Conservation (phyloP, 352 stramenopile species). For the Globisporangium echinulatum region DNA sequence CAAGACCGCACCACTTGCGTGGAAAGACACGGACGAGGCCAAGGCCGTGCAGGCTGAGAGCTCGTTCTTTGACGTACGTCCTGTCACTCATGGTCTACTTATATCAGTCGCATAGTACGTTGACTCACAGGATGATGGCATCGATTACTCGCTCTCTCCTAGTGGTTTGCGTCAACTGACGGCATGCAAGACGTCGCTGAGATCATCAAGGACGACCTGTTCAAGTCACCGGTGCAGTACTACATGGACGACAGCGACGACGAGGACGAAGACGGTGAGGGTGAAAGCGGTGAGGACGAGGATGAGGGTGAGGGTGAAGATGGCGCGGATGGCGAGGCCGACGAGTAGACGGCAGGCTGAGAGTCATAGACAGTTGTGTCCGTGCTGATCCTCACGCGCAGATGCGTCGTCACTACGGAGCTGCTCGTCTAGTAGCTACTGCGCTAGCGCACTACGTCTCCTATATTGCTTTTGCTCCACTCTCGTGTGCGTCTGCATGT, state of each 20-base stretch:
- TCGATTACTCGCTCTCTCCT: slow-evolving; percentile 1
- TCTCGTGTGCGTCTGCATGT: not conserved
- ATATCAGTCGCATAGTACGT: not conserved
- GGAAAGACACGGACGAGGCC: slow-evolving; percentile 51
- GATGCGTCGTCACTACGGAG: too few relatives aligned
- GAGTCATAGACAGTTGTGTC: not conserved
- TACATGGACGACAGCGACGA: slow-evolving; percentile 43
- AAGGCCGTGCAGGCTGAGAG: slow-evolving; percentile 39
- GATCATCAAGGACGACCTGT: slow-evolving; percentile 78
- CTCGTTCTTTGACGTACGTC: slow-evolving; percentile 49
- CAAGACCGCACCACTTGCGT: slow-evolving; percentile 44
- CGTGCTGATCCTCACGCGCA: too few relatives aligned
- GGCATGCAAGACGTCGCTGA: slow-evolving; percentile 55
- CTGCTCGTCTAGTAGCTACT: too few relatives aligned
- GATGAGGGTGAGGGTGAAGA: slow-evolving; percentile 21
- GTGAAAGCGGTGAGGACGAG: slow-evolving; percentile 26
- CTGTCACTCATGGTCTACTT: too few relatives aligned
- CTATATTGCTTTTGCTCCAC: not conserved
- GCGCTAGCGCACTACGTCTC: too few relatives aligned
- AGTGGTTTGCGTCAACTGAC: slow-evolving; percentile 58
- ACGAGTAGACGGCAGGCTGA: slow-evolving; percentile 16
- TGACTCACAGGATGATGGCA: not conserved
- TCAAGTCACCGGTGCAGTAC: slow-evolving; percentile 63
- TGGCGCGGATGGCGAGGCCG: slow-evolving; percentile 19
- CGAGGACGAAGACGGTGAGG: slow-evolving; percentile 29